phyloP scores from a whole-genome alignment of 805 yeast genomes.

The Yamadazyma paraphyllophila region DNA sequence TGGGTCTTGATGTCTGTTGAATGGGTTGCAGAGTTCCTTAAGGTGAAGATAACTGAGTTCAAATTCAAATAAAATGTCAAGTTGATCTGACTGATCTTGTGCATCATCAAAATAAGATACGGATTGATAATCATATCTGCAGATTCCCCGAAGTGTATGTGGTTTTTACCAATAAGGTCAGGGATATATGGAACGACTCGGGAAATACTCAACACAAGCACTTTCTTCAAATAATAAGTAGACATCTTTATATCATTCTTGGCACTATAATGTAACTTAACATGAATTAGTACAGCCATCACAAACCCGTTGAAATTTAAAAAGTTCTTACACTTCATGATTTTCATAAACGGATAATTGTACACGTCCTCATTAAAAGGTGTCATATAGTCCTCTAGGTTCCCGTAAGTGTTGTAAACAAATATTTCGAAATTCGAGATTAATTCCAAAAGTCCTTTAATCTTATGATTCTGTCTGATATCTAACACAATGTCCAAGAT shows the following conservation, averaged over 20 bases:
- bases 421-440: slow-evolving; percentile 37
- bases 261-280: slow-evolving; percentile 41
- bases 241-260: slow-evolving; percentile 25
- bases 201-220: slow-evolving; percentile 20
- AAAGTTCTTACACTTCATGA: slow-evolving; percentile 26
- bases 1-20: slow-evolving; percentile 12
- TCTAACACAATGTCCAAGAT: slow-evolving; percentile 23
- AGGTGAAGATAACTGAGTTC: slow-evolving; percentile 19
- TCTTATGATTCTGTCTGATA: slow-evolving; percentile 17
- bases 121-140: slow-evolving; percentile 46
- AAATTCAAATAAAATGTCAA: slow-evolving; percentile 25
- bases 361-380: slow-evolving; percentile 18
- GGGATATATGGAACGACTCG: slow-evolving; percentile 32
- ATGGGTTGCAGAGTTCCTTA: slow-evolving; percentile 24
- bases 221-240: slow-evolving; percentile 32
- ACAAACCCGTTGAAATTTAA: slow-evolving; percentile 28
- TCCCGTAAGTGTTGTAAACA: slow-evolving; percentile 30
- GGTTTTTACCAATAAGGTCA: slow-evolving; percentile 30
- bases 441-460: slow-evolving; percentile 19
- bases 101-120: slow-evolving; percentile 23
- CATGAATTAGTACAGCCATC: slow-evolving; percentile 27
- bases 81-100: slow-evolving; percentile 26
- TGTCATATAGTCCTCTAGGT: slow-evolving; percentile 16
- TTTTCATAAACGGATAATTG: slow-evolving; percentile 21
- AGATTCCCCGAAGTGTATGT: slow-evolving; percentile 39